Evolutionary conservation across 345 rosid species (phyloP).

Genomic region (Kandelia obovata): DNA sequence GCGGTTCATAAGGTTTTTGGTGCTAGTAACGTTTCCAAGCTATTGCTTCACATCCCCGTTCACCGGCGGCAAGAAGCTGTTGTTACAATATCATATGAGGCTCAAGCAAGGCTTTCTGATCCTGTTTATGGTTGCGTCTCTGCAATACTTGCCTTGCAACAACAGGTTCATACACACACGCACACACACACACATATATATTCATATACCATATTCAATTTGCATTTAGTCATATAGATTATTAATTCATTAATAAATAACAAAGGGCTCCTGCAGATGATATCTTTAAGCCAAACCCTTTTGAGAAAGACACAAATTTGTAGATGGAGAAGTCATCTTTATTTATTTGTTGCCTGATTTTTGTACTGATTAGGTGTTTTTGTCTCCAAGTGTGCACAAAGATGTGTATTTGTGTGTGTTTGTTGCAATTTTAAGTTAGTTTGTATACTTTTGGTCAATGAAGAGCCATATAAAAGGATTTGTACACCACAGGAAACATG

Average conservation of each 20-base stretch:
- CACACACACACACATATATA: too few species aligned
- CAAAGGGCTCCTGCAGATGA: neutral
- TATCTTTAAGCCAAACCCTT: conserved; percentile 1
- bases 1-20: conserved; percentile 97
- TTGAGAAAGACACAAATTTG: neutral
- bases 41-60: conserved; percentile 72
- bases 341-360: too few species aligned
- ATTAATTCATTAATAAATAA: neutral
- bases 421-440: too few species aligned
- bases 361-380: neutral
- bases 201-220: too few species aligned
- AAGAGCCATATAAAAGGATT: too few species aligned
- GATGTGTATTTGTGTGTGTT: too few species aligned
- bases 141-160: conserved; percentile 85
- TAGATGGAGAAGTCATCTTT: neutral
- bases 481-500: too few species aligned
- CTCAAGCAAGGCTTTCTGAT: conserved; percentile 94
- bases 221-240: neutral
- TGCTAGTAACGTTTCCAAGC: conserved; percentile 89
- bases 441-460: too few species aligned
- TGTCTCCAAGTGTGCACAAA: too few species aligned
- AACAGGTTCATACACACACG: conserved; percentile 48
- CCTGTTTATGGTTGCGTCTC: conserved; percentile 95
- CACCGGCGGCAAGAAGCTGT: conserved; percentile 88
- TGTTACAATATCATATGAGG: conserved; percentile 84